These are phyloP conservation scores for Chenopodium album DNA, from an alignment of 148 eudicot species.

Conservation along the genomic window DNA sequence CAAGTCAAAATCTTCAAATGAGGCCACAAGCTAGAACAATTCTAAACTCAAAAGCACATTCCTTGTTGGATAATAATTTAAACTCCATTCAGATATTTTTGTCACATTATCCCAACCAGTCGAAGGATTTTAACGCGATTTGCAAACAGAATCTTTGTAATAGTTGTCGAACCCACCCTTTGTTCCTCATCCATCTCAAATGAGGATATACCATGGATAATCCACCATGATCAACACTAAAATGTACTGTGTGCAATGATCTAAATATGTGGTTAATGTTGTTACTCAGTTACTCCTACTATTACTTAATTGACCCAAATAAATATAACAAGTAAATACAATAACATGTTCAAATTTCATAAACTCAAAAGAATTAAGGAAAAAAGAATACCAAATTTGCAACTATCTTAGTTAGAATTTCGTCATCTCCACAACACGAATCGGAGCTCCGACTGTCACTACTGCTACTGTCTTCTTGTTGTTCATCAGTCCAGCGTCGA, in stretches of 20 bases:
- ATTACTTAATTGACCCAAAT: no score
- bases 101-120: not conserved
- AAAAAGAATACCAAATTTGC: conserved; percentile 47
- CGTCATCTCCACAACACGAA: conserved; percentile 32
- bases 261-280: no score
- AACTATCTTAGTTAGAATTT: conserved; percentile 42
- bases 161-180: not conserved
- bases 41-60: not conserved
- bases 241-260: no score
- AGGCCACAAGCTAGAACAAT: not conserved
- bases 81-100: not conserved
- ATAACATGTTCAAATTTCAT: not conserved
- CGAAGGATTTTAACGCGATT: not conserved
- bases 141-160: not conserved
- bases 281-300: no score
- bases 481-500: conserved; percentile 48
- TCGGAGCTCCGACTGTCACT: conserved; percentile 10
- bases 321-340: no score
- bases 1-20: not conserved
- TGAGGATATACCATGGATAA: not conserved
- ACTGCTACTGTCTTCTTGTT: conserved; percentile 31
- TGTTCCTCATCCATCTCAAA: not conserved
- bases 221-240: no score
- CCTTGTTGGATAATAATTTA: not conserved
- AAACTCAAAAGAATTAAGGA: not conserved